Conservation (phyloP, 2,329 filamentous ascomycete species). For the Thyridium curvatum region DNA sequence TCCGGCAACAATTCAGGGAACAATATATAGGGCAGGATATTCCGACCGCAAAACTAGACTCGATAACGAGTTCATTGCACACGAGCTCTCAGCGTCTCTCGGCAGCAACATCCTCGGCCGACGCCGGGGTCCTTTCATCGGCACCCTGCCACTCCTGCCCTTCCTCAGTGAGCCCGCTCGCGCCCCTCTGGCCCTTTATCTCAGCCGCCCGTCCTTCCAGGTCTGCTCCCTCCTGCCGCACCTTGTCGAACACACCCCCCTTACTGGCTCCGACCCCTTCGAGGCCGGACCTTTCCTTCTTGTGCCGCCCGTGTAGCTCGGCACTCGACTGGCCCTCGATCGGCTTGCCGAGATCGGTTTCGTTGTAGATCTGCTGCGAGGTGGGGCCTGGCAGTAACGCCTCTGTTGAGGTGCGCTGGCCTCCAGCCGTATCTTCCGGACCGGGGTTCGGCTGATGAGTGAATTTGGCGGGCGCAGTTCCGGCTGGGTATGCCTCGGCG, state of each 20-base stretch:
- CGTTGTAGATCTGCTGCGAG: constrained; percentile 34
- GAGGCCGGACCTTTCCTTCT: constrained; percentile 29
- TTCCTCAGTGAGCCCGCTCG: constrained; percentile 6
- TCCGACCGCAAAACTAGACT: too few species aligned
- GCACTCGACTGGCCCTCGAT: constrained; percentile 31
- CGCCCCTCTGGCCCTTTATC: constrained; percentile 8
- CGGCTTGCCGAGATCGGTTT: constrained; percentile 34
- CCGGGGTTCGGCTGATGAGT: constrained; percentile 32
- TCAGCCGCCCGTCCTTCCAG: constrained; percentile 11
- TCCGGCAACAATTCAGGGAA: too few species aligned
- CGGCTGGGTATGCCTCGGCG: constrained; percentile 52
- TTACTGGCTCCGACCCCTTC: constrained; percentile 28
- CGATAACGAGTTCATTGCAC: too few species aligned
- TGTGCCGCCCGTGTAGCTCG: constrained; percentile 29
- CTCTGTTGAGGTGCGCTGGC: constrained; percentile 19
- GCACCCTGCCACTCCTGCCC: constrained; percentile 7
- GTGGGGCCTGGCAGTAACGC: constrained; percentile 37
- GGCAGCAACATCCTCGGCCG: constrained; percentile 10
- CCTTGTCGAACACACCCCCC: constrained; percentile 13
- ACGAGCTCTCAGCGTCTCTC: constrained; percentile 5
- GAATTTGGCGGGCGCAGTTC: constrained; percentile 49
- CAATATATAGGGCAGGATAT: too few species aligned
- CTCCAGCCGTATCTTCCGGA: constrained; percentile 15
- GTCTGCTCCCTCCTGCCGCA: constrained; percentile 19
- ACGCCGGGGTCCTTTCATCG: constrained; percentile 7